Conservation (phyloP, 2,329 filamentous ascomycete species). For the Alternaria burnsii region DNA sequence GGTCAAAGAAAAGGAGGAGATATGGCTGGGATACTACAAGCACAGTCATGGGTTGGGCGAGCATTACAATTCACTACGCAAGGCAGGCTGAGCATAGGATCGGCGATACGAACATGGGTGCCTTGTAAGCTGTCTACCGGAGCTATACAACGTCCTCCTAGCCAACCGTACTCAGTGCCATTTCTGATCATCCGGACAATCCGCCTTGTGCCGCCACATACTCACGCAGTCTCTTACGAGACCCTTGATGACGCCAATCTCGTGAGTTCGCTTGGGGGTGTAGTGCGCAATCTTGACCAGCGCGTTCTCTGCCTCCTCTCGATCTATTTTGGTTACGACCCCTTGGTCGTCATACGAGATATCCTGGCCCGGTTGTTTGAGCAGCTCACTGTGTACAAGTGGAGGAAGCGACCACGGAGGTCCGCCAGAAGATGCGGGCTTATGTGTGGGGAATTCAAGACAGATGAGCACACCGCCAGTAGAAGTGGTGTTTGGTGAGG, state of each 20-base stretch:
- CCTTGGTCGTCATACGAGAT: constrained; percentile 68
- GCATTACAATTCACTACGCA: constrained; percentile 89
- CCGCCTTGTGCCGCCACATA: constrained; percentile 55
- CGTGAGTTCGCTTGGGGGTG: constrained; percentile 65
- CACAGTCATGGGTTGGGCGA: constrained; percentile 94
- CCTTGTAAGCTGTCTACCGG: neutral
- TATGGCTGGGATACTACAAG: constrained; percentile 95
- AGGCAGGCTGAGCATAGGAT: constrained; percentile 33
- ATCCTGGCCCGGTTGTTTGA: constrained; percentile 73
- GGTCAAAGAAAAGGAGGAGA: constrained; percentile 60
- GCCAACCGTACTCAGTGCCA: constrained; percentile 7
- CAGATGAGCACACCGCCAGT: constrained; percentile 64
- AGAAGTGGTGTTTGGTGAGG: neutral
- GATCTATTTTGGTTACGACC: constrained; percentile 58
- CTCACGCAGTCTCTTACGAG: constrained; percentile 60
- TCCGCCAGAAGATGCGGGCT: constrained; percentile 69
- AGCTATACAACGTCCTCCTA: neutral
- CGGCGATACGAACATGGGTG: neutral
- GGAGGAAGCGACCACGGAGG: constrained; percentile 77
- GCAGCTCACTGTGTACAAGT: constrained; percentile 74
- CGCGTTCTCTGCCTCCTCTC: constrained; percentile 50
- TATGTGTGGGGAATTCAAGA: constrained; percentile 81
- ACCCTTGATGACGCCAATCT: constrained; percentile 56
- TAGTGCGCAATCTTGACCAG: constrained; percentile 62
- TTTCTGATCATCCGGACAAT: constrained; percentile 7